Evolutionary conservation across 106 monocot species (phyloP), one percentile per base, ranked within the genome.

Genomic region (Allium fistulosum): DNA sequence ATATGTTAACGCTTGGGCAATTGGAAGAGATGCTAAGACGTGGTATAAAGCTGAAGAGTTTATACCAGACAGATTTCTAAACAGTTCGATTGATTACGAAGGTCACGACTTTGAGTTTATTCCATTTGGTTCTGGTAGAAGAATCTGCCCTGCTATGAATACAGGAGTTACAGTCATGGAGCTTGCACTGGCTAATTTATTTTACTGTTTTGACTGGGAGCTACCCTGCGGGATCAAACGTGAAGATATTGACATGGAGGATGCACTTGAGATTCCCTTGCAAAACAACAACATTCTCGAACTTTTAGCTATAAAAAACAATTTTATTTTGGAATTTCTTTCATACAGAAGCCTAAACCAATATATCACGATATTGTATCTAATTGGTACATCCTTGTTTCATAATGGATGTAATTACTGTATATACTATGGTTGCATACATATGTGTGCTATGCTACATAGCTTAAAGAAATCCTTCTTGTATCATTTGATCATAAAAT

Each of bases 11-110:
- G 45, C 45, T 7, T 69, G 69, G 69, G 69, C 58, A 17, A 69
- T 69, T 17, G 69, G 16, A 47, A 69, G 69, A 17, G 56, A 58
- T 58, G 45, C 58, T 4, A 18, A 49, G 14, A 15, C 56, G 11
- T 69, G 69, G 69, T 55, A 69, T 8, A 69, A 13, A 10, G 17
- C 69, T 16, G 58, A 57, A 7, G 58, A 69, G 10, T 71, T 71
- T 26, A 49, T 56, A 58, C 69, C 69, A n/a, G 58, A 69, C 45
- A 69, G 69, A 17, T 69, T 69, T 26, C 17, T 69, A 4, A 22
- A 58, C 8, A 58, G 14, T 48, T 46, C 17, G 4, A 16, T 57
- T 8, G 69, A 69, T 58, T 69, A 58, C 27, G 53, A 26, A 57
- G 68, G 68, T 4, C 68, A 68, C 7, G 4, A 53, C 27, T 68